phyloP scores from a whole-genome alignment of 768 basidiomycete genomes.

The Infundibulicybe gibba region DNA sequence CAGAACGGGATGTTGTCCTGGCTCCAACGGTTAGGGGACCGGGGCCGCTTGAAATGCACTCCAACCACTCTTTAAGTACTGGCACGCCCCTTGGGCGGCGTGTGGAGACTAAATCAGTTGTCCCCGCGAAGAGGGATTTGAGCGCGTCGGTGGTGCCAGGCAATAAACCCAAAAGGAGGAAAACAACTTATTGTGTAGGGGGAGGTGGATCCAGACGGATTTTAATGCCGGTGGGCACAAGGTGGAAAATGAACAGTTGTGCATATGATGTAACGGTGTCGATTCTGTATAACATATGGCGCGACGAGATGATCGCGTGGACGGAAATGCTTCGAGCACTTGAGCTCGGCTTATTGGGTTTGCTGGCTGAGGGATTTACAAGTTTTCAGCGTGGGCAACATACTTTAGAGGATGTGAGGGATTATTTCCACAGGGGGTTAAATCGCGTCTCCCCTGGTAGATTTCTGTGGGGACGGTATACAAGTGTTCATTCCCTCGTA shows the following conservation, averaged over 20 bases:
- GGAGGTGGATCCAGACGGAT: background rate
- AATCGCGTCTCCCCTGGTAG: background rate
- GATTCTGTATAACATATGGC: slow-evolving; percentile 3
- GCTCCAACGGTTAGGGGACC: slow-evolving; percentile 1
- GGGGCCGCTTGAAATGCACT: background rate
- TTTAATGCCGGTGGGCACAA: background rate
- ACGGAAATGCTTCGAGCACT: background rate
- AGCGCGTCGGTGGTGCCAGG: too few species aligned
- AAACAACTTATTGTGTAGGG: background rate
- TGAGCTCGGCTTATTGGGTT: background rate
- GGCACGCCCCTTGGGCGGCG: too few species aligned
- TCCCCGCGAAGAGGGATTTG: too few species aligned
- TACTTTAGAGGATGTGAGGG: slow-evolving; percentile 1
- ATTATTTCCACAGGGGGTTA: background rate
- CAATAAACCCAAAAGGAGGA: background rate
- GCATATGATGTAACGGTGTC: too few species aligned
- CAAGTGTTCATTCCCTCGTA: slow-evolving; percentile 1
- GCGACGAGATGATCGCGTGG: background rate
- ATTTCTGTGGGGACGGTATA: background rate
- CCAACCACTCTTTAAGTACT: background rate
- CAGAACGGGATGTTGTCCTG: background rate
- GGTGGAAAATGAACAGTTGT: slow-evolving; percentile 5
- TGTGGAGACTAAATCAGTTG: too few species aligned
- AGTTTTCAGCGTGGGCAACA: background rate
- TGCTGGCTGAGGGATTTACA: background rate